Conservation (phyloP, 805 yeast species). For the Zygoascus flipseniorum region DNA sequence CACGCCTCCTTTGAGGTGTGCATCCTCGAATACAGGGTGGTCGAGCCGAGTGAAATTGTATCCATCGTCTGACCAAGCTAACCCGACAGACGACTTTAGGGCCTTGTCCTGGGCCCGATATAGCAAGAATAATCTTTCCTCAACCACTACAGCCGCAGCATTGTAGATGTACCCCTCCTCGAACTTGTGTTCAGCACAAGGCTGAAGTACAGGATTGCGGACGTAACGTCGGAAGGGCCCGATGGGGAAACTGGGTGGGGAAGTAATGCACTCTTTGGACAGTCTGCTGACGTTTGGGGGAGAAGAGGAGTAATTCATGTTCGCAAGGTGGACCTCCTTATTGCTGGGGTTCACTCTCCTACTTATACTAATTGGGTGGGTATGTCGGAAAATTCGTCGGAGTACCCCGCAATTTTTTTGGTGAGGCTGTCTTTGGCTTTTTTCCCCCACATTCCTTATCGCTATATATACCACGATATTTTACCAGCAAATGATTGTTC, state of each 20-base stretch:
- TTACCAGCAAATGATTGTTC: no score
- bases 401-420: neutral
- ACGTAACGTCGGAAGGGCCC: constrained; percentile 5
- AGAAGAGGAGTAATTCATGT: neutral
- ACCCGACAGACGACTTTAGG: constrained; percentile 3
- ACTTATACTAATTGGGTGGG: neutral
- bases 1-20: constrained; percentile 5
- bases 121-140: constrained; percentile 7
- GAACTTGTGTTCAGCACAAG: neutral
- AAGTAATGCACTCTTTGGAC: neutral
- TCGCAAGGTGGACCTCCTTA: neutral
- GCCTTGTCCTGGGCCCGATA: constrained; percentile 5
- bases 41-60: constrained; percentile 4
- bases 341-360: neutral
- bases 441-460: neutral
- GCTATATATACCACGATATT: neutral
- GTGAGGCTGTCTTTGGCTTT: neutral
- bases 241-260: constrained; percentile 6
- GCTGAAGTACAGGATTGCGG: constrained; percentile 5
- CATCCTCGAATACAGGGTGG: constrained; percentile 4
- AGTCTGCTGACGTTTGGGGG: neutral
- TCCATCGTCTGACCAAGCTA: constrained; percentile 9
- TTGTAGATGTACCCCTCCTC: constrained; percentile 7
- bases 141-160: constrained; percentile 7
- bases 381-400: neutral